Conservation (phyloP, 345 rosid genomes). For the Citrus hindsii region DNA sequence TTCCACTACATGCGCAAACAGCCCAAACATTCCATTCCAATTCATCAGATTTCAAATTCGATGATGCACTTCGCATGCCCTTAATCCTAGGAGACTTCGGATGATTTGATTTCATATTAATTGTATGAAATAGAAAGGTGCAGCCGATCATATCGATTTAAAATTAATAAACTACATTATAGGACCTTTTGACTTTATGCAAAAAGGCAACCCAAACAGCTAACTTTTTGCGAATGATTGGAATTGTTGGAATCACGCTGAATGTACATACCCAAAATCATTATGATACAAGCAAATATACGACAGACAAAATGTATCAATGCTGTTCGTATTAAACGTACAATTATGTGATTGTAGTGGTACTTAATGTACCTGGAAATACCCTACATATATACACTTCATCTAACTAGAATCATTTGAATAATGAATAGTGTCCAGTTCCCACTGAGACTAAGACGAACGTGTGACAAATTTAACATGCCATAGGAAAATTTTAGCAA, state of each 20-base stretch:
- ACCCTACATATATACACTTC: not conserved
- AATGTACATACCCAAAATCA: not conserved
- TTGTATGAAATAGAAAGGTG: not conserved
- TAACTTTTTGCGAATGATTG: not conserved
- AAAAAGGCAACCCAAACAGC: not conserved
- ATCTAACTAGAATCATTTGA: not conserved
- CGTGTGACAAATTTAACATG: not conserved
- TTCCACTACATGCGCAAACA: too few relatives aligned
- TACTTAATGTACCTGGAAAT: not conserved
- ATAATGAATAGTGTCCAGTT: not conserved
- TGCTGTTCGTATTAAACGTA: not conserved
- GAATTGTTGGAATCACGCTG: not conserved
- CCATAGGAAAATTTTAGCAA: not conserved
- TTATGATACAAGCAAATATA: not conserved
- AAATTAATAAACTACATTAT: not conserved
- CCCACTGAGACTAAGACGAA: too few relatives aligned
- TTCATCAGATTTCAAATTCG: not conserved
- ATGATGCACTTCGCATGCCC: not conserved
- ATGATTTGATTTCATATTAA: not conserved
- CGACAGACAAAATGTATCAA: not conserved
- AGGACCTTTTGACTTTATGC: not conserved
- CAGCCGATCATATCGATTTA: not conserved
- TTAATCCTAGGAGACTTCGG: not conserved
- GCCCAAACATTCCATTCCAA: too few relatives aligned
- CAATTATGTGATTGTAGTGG: not conserved